These are phyloP conservation scores for Stephanodiscus triporus DNA, from an alignment of 108 stramenopile species.

Conservation along the genomic window DNA sequence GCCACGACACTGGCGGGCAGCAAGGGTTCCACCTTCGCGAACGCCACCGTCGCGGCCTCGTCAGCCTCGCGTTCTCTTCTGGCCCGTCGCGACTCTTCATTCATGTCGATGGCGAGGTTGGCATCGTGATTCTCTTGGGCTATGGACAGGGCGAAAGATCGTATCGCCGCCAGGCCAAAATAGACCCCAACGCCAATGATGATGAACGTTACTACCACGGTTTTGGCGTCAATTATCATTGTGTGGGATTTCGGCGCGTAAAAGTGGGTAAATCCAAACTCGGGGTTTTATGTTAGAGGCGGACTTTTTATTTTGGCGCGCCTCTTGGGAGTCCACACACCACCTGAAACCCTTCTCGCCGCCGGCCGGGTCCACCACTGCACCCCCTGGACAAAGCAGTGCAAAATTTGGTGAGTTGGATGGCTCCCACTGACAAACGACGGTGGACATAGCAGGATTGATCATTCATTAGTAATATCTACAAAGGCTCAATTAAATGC, in stretches of 20 bases:
- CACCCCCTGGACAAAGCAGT: no score
- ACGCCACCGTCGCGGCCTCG: constrained; percentile 71
- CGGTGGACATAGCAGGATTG: no score
- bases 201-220: constrained; percentile 61
- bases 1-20: constrained; percentile 48
- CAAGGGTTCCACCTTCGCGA: constrained; percentile 78
- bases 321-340: no score
- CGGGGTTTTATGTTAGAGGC: no score
- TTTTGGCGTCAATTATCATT: constrained; percentile 86
- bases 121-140: constrained; percentile 88
- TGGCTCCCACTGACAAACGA: no score
- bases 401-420: no score
- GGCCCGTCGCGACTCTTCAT: constrained; percentile 63
- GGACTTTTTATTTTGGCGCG: no score
- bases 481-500: no score
- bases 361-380: no score
- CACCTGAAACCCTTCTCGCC: no score
- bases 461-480: no score
- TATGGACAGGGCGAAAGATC: constrained; percentile 77
- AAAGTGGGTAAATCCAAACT: not conserved
- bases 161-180: constrained; percentile 64
- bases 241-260: not conserved
- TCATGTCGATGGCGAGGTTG: constrained; percentile 65
- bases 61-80: constrained; percentile 74
- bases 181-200: constrained; percentile 57